Base-by-base conservation (phyloP, 306 rosid genomes). In the Psophocarpus tetragonolobus region DNA sequence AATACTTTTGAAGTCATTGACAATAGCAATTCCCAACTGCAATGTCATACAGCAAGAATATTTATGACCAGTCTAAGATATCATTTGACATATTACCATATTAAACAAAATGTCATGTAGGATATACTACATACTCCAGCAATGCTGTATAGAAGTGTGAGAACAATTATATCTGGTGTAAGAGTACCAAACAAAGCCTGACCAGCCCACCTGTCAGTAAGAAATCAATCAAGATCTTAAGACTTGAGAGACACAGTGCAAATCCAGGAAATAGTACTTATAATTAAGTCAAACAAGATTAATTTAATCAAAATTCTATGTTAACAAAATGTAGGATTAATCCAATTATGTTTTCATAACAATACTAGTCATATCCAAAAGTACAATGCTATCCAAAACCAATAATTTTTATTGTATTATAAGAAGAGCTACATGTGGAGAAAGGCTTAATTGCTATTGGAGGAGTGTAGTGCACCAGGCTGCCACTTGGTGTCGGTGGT, bases 111-210 rank as follows among this genome's bases (percentile, higher is more conserved):
- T 67, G 47, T n/a, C 54, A 41, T 57, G 77, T 38, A 45, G 54
- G 6, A 62, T 62, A 73, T 58, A 50, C 18, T 47, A 88, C 98
- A 65, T 96, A 96, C 99, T 58, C 99, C 99, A 48, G 99, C 98
- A 80, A 92, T 82, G 87, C 99, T 96, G 87, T 96, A 96, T 76
- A 96, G 81, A 56, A 92, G 84, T 17, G 99, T 92, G 72, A 96
- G 94, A 85, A 96, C 86, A 72, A 96, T 62, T 64, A 92, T 85
- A 56, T 95, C 99, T 24, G 97, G 93, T 63, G 94, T 85, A 68
- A 96, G 99, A 68, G 98, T 96, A 76, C 99, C 99, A 85, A 96
- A 96, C 83, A 96, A 87, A 85, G 98, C 98, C 74, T 96, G 99
- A 76, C 99, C 99, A 38, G 99, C 99, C 99, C 98, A 96, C 99